phyloP scores from a whole-genome alignment of 2,329 filamentous ascomycete species.

The Chalara sp. region DNA sequence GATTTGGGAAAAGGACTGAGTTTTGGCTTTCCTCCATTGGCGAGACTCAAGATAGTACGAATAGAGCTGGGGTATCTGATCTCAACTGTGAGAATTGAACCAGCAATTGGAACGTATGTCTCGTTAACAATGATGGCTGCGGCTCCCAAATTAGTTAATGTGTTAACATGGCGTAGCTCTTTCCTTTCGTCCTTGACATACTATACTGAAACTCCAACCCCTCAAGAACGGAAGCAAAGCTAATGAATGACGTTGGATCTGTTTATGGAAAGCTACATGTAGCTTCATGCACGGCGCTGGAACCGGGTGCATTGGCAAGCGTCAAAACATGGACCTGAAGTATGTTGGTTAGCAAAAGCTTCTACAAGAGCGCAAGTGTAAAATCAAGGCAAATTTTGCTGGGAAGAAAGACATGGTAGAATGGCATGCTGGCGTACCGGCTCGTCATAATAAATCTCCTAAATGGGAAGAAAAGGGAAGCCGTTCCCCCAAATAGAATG shows the following conservation, averaged over 20 bases:
- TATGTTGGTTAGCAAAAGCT: constrained; percentile 34
- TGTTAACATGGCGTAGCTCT: constrained; percentile 18
- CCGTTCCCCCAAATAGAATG: constrained; percentile 48
- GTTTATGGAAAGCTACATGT: constrained; percentile 48
- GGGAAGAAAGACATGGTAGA: too few relatives aligned
- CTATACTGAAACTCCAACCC: constrained; percentile 53
- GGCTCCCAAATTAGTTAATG: constrained; percentile 38
- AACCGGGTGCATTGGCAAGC: constrained; percentile 43
- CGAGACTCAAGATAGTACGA: constrained; percentile 45
- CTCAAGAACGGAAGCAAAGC: constrained; percentile 46
- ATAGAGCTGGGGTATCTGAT: constrained; percentile 47
- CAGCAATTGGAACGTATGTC: constrained; percentile 53
- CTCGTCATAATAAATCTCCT: constrained; percentile 49
- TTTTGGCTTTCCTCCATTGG: too few relatives aligned
- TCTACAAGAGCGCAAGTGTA: constrained; percentile 31
- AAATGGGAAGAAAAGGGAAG: constrained; percentile 46
- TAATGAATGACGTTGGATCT: constrained; percentile 42
- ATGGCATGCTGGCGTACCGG: constrained; percentile 30
- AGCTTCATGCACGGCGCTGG: constrained; percentile 44
- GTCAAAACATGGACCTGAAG: constrained; percentile 48
- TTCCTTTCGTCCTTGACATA: not conserved
- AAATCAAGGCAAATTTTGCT: constrained; percentile 31
- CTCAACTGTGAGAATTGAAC: constrained; percentile 57
- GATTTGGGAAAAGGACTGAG: too few relatives aligned
- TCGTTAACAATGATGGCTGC: constrained; percentile 50